Percentiles rank a stretch among this genome's conserved stretches.
Conservation (phyloP, 2,329 filamentous ascomycete species). For the Chrysoporthe deuterocubensis region DNA sequence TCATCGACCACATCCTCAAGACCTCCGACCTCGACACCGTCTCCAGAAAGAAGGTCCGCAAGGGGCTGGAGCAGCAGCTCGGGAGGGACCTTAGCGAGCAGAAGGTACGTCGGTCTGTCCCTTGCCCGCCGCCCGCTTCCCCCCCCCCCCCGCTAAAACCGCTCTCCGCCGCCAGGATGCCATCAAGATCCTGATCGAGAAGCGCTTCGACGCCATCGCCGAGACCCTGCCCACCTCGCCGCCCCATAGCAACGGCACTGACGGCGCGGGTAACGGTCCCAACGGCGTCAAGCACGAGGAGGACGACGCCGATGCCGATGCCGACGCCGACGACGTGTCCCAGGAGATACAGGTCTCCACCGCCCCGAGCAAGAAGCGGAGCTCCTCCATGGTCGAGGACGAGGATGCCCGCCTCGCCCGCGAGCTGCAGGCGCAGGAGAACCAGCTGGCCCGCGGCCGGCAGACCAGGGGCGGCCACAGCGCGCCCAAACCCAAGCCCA, state of each 20-base stretch:
- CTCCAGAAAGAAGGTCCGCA: constrained; percentile 65
- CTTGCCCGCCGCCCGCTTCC: neutral
- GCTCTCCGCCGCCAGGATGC: constrained; percentile 53
- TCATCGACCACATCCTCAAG: constrained; percentile 64
- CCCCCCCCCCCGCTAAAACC: neutral
- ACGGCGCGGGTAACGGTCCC: constrained; percentile 35
- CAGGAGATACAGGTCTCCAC: constrained; percentile 56
- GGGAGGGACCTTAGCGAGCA: constrained; percentile 62
- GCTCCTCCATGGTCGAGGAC: constrained; percentile 62
- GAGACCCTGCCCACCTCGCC: constrained; percentile 49
- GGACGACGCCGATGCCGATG: constrained; percentile 36
- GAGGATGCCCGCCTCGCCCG: constrained; percentile 88
- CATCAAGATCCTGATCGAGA: constrained; percentile 73
- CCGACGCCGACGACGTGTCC: constrained; percentile 37
- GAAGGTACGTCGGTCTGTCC: constrained; percentile 49
- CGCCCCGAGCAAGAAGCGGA: constrained; percentile 68
- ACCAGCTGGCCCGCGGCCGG: constrained; percentile 67
- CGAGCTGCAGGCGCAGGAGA: constrained; percentile 89
- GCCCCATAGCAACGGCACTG: constrained; percentile 44
- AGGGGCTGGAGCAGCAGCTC: constrained; percentile 57
- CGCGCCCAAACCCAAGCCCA: constrained; percentile 53
- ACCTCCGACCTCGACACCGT: constrained; percentile 65
- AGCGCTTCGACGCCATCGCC: constrained; percentile 73
- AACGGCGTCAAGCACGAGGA: constrained; percentile 35
- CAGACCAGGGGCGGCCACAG: constrained; percentile 75